Base-by-base conservation (phyloP, 2,329 filamentous ascomycete species). In the Penicillium sp. region DNA sequence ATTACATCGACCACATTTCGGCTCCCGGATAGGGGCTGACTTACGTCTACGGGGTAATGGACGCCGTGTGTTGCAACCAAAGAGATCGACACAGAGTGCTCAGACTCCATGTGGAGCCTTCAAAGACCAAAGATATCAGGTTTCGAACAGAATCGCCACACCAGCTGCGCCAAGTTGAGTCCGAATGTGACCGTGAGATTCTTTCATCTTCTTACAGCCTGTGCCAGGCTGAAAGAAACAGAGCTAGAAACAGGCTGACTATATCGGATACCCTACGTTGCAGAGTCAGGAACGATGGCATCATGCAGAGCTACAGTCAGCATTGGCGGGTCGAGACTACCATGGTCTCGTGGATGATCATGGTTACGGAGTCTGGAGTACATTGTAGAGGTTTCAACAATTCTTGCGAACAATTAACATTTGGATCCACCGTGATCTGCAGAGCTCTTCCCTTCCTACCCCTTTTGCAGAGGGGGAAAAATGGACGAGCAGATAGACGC, bases 191-290 rank as follows among this genome's bases (percentile, higher is more conserved):
- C 50, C 12, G 49, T 47, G 33, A 50, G 44, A 53, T 52, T 29
- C 50, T 47, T 54, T 50, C 15, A 34, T 45, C 24, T 52, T 29
- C 50, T 44, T 54, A 48, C 15, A 34, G 47, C 24, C 13, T 53
- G 53, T 53, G 54, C 51, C 48, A 53, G 56, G 47, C 50, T 56
- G 56, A 58, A 39, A 53, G 47, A 21, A 21, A 21, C 18, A 21
- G 18, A 21, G 3, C 18, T 21, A 21, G 18, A 21, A 51, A 34
- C 33, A 52, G 47, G 42, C 47, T 39, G 41, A 48, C 29, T 33
- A 42, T 29, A 24, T 12, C 15, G 23, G 23, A 28, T n/a, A 13
- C 28, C 28, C 7, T 23, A 28, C 28, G 41, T 42, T 23, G 28
- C 23, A 28, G 29, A 18, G 31, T 26, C 38, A 41, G 44, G 12